Evolutionary conservation across 305 asterid species (phyloP), one percentile per base, ranked within the genome.

Genomic region (Fraxinus sp.): DNA sequence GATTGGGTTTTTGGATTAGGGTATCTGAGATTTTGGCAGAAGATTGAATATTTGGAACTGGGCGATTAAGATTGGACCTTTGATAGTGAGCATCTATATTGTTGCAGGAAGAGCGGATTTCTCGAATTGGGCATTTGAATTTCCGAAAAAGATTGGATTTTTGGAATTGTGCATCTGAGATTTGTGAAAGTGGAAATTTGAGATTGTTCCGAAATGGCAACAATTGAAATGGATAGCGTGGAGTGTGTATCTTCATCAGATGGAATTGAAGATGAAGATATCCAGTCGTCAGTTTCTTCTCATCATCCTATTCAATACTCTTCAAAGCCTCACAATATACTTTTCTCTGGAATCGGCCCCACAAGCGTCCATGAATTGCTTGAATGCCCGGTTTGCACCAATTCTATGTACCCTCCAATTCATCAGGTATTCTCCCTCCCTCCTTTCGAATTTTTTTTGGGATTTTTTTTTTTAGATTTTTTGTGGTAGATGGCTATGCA

Each of bases 301-400:
- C 36, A 24, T 68, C 36, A 73, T 33, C 77, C 75, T 30, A 11
- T 16, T 14, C 6, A 73, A 10, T 24, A 73, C 41, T 73, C 77
- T 11, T 73, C 44, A 33, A 73, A 73, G 77, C 77, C 36, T 73
- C 16, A 10, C 77, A 73, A 30, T n/a, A 32, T 14, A 73, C 14
- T 73, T 32, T 24, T 35, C 77, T 30, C 77, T 30, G 22, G 52
- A 73, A 73, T 30, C 3, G 52, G 41, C 7, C 37, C 37, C 20
- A 32, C 77, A 30, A 73, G 22, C 22, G 77, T 73, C 77, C 77
- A 73, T n/a, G 64, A 55, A 55, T 55, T 16, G 64, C 64, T 55
- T 1, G 64, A 55, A 55, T 55, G 64, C 64, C 64, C 24, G 9
- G 64, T 55, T 55, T 55, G 64, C 64, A n/a, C 64, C 64, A 55